Conservation (phyloP, 176 grass and related monocot genomes). For the Aegilops tauschii region DNA sequence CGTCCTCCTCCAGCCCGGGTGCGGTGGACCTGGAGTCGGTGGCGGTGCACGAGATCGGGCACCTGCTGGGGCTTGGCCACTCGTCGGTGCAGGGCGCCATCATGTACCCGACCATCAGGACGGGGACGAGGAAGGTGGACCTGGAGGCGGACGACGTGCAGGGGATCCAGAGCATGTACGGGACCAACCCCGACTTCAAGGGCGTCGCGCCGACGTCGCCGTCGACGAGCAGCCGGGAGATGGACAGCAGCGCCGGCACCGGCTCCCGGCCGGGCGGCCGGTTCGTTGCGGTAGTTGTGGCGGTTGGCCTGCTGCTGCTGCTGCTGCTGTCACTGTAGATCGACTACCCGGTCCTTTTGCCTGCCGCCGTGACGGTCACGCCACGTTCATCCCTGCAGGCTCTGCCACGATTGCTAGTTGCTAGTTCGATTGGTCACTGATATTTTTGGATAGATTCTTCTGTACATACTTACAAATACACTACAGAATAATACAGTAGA, state of each 20-base stretch:
- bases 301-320: conserved; percentile 41
- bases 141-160: conserved; percentile 66
- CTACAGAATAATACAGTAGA: not conserved
- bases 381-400: not conserved
- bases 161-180: conserved; percentile 86
- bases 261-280: not conserved
- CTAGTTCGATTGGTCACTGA: not conserved
- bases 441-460: conserved; percentile 30
- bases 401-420: conserved; percentile 1
- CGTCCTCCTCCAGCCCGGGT: conserved; percentile 29
- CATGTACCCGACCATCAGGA: conserved; percentile 89
- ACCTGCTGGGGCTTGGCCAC: conserved; percentile 89
- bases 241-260: conserved; percentile 37
- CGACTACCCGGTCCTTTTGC: not conserved
- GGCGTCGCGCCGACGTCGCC: conserved; percentile 51
- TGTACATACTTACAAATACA: too few relatives aligned
- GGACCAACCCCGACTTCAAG: conserved; percentile 70
- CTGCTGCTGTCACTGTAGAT: conserved; percentile 22
- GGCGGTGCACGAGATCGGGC: conserved; percentile 96
- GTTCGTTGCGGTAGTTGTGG: conserved; percentile 29
- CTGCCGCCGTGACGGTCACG: conserved; percentile 6
- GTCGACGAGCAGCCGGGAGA: conserved; percentile 59
- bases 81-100: conserved; percentile 63
- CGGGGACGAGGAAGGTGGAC: conserved; percentile 69
- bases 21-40: conserved; percentile 87